phyloP scores from a whole-genome alignment of 495 filamentous ascomycete species.

The Neurospora sp. region DNA sequence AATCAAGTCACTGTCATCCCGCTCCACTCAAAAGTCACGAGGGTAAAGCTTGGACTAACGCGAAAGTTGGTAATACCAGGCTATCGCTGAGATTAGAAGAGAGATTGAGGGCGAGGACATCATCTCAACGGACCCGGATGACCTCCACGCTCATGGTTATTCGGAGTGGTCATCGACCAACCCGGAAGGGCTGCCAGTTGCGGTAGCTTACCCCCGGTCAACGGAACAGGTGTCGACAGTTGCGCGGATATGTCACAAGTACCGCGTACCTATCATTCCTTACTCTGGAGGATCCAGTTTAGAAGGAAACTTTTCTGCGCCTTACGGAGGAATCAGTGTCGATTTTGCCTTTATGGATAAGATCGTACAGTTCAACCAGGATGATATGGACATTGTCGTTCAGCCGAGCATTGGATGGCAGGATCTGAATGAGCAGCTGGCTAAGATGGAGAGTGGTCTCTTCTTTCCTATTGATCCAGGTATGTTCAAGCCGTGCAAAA shows the following conservation, averaged over 20 bases:
- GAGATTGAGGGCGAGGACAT: conserved; percentile 54
- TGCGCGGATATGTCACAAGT: conserved; percentile 71
- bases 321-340: conserved; percentile 76
- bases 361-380: conserved; percentile 66
- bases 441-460: conserved; percentile 56
- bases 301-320: conserved; percentile 81
- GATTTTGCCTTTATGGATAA: conserved; percentile 84
- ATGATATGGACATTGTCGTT: conserved; percentile 87
- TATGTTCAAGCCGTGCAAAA: no score
- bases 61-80: conserved; percentile 8
- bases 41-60: not conserved
- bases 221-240: conserved; percentile 76
- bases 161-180: conserved; percentile 86
- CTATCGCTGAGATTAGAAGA: conserved; percentile 44
- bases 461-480: conserved; percentile 89
- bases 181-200: conserved; percentile 65
- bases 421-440: conserved; percentile 70
- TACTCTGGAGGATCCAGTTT: conserved; percentile 83
- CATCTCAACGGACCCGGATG: conserved; percentile 75
- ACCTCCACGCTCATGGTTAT: conserved; percentile 71
- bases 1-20: not conserved
- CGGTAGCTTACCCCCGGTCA: conserved; percentile 66
- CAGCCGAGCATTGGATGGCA: conserved; percentile 91
- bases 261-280: conserved; percentile 76
- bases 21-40: not conserved